These are phyloP conservation scores for Arctium lappa DNA, from an alignment of 129 eudicot genomes.

Conservation along the genomic window DNA sequence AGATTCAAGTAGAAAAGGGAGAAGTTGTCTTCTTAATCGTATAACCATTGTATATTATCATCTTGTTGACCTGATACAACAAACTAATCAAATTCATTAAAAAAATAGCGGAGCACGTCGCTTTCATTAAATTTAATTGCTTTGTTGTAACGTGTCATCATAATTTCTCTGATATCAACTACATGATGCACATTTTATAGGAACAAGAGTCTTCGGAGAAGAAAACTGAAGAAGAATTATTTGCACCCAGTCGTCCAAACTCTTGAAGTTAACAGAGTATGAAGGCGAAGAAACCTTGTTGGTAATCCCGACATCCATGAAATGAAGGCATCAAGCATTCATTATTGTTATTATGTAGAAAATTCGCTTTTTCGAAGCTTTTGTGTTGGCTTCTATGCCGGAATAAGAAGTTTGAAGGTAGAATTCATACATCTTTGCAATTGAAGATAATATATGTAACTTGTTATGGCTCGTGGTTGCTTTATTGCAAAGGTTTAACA, in stretches of 20 bases:
- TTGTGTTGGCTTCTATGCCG: not conserved
- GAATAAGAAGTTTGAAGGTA: constrained; percentile 24
- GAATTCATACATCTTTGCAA: not conserved
- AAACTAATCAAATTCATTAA: no score
- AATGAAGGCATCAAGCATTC: constrained; percentile 9
- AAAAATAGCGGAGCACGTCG: no score
- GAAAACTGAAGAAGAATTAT: constrained; percentile 71
- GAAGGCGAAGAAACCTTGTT: constrained; percentile 12
- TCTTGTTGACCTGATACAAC: no score
- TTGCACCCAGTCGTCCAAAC: constrained; percentile 27
- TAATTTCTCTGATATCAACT: not conserved
- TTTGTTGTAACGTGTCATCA: not conserved
- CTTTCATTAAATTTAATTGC: not conserved
- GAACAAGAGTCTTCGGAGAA: constrained; percentile 61
- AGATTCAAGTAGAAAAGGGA: not conserved
- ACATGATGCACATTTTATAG: constrained; percentile 34
- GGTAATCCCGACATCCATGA: constrained; percentile 3
- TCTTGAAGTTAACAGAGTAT: constrained; percentile 20
- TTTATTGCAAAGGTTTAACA: not conserved
- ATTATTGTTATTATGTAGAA: not conserved
- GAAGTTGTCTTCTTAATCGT: not conserved
- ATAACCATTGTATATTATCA: not conserved
- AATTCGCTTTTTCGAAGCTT: not conserved
- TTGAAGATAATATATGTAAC: not conserved
- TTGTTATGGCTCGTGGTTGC: constrained; percentile 2